Evolutionary conservation across 805 yeast genomes (phyloP).

Genomic region (Cyberlindnera americana): DNA sequence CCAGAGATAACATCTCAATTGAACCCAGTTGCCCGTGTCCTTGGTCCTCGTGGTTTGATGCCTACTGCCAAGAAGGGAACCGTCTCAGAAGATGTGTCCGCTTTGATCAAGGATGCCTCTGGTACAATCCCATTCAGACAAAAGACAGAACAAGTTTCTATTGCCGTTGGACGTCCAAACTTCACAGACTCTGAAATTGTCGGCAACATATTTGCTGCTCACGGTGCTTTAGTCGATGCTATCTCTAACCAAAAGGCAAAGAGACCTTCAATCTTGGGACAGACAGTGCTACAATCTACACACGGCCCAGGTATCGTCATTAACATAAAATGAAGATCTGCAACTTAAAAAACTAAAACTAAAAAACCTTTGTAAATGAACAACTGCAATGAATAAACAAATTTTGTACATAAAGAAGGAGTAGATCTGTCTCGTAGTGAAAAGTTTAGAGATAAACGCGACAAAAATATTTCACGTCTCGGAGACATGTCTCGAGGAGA

Average conservation of each 20-base stretch:
- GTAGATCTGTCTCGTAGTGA: too few relatives aligned
- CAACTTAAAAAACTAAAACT: not conserved
- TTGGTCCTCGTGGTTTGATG: conserved; percentile 89
- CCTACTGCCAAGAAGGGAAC: conserved; percentile 87
- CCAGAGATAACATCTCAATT: conserved; percentile 71
- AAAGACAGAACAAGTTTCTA: conserved; percentile 51
- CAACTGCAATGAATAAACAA: not conserved
- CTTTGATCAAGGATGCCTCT: conserved; percentile 48
- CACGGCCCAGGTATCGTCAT: conserved; percentile 79
- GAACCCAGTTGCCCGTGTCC: conserved; percentile 64
- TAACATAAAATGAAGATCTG: conserved; percentile 31
- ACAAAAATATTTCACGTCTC: too few relatives aligned
- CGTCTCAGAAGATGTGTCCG: conserved; percentile 61
- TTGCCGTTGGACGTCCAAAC: conserved; percentile 74
- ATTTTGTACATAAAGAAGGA: not conserved
- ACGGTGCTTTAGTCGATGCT: conserved; percentile 54
- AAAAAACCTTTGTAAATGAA: too few relatives aligned
- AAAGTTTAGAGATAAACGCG: too few relatives aligned
- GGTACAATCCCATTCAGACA: conserved; percentile 82
- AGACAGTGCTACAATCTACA: conserved; percentile 63
- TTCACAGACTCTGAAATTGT: conserved; percentile 76
- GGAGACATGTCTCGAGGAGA: too few relatives aligned
- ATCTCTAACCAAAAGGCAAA: conserved; percentile 56
- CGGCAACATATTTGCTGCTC: conserved; percentile 64
- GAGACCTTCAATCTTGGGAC: conserved; percentile 68